A percentile compares a stretch with the other conserved stretches of the same genome.
Evolutionary conservation across 352 stramenopile species (phyloP).

Genomic region (Globisporangium takayamanum): DNA sequence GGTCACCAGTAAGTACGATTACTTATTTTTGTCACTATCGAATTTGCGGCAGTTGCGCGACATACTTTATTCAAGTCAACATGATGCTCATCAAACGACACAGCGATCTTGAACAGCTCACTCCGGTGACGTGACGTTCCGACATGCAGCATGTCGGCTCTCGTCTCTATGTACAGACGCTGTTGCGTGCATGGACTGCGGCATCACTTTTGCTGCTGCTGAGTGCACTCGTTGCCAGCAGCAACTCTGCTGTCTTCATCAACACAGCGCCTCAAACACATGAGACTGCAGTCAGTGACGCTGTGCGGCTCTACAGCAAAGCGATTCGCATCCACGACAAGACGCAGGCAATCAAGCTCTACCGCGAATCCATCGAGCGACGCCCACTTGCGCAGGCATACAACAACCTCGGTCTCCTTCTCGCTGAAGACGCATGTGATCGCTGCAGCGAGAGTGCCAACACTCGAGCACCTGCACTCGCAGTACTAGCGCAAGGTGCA

Average conservation of each 20-base stretch:
- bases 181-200: not conserved
- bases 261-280: not conserved
- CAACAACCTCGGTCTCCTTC: conserved; percentile 75
- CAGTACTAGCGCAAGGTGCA: conserved; percentile 34
- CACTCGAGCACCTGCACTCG: conserved; percentile 24
- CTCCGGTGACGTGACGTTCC: not conserved
- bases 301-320: conserved; percentile 23
- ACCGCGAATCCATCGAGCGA: conserved; percentile 36
- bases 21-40: not conserved
- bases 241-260: not conserved
- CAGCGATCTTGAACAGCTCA: not conserved
- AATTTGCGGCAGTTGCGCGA: too few species aligned
- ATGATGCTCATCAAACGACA: not conserved
- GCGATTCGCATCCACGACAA: conserved; percentile 15
- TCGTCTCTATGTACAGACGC: not conserved
- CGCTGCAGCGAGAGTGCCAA: not conserved
- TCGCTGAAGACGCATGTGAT: conserved; percentile 19
- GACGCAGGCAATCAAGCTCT: conserved; percentile 23
- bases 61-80: not conserved
- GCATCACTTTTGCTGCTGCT: not conserved
- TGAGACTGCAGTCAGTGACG: conserved; percentile 1
- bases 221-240: not conserved
- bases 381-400: conserved; percentile 54
- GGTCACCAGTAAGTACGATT: too few species aligned
- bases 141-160: not conserved